Evolutionary conservation across 2,329 filamentous ascomycete genomes (phyloP).

Genomic region (Pyrenochaeta sp.): DNA sequence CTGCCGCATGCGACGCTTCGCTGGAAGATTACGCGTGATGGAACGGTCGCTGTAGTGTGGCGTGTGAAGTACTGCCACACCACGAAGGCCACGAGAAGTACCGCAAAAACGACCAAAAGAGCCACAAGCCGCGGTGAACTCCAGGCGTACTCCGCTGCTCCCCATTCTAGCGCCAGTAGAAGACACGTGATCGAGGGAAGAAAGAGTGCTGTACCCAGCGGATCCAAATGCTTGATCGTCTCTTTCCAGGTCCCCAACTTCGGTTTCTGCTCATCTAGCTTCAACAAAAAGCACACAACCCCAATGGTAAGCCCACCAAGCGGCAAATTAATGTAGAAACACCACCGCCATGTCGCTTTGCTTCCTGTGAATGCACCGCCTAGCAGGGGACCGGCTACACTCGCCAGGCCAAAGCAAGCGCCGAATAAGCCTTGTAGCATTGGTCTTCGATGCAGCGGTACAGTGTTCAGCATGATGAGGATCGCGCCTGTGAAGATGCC

Average conservation of each 20-base stretch:
- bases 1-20: constrained; percentile 53
- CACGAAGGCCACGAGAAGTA: constrained; percentile 51
- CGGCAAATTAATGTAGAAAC: constrained; percentile 61
- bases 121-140: constrained; percentile 51
- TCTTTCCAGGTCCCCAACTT: constrained; percentile 36
- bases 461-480: constrained; percentile 44
- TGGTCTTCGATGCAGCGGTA: constrained; percentile 54
- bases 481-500: constrained; percentile 47
- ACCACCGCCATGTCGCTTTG: constrained; percentile 56
- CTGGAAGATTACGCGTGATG: constrained; percentile 53
- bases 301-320: constrained; percentile 56
- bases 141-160: constrained; percentile 56
- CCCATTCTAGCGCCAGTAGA: constrained; percentile 59
- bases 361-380: constrained; percentile 55
- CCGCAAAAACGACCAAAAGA: constrained; percentile 52
- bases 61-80: constrained; percentile 50
- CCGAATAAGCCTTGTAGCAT: constrained; percentile 52
- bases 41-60: constrained; percentile 53
- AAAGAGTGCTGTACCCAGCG: constrained; percentile 52
- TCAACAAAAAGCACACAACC: constrained; percentile 44
- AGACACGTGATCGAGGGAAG: constrained; percentile 56
- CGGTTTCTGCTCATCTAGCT: constrained; percentile 43
- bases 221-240: constrained; percentile 53
- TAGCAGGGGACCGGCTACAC: constrained; percentile 55
- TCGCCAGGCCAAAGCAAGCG: constrained; percentile 49